phyloP scores from a whole-genome alignment of 495 filamentous ascomycete species.

The Penicillium cataractarum region DNA sequence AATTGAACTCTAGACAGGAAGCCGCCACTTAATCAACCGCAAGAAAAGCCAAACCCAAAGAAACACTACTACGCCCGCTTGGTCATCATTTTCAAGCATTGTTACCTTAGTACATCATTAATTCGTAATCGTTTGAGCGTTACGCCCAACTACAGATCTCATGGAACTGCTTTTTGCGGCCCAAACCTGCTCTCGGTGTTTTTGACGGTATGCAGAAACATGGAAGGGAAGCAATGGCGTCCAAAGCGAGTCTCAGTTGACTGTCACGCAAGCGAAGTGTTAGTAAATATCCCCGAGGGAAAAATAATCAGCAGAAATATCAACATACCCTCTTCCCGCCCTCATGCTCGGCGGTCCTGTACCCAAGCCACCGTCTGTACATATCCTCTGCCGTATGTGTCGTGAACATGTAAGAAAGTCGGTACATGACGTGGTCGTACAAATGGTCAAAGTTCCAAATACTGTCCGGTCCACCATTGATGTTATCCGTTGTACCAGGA shows the following conservation, averaged over 20 bases:
- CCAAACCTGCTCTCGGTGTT: conserved; percentile 23
- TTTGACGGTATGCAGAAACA: conserved; percentile 34
- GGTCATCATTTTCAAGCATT: too few relatives aligned
- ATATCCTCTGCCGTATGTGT: conserved; percentile 31
- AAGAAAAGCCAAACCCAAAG: too few relatives aligned
- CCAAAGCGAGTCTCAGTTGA: conserved; percentile 20
- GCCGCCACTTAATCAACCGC: too few relatives aligned
- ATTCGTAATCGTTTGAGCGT: not conserved
- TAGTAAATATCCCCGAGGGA: not conserved
- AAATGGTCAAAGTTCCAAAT: conserved; percentile 30
- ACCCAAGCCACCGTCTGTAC: conserved; percentile 32
- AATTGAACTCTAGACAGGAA: too few relatives aligned
- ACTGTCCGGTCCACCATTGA: conserved; percentile 28
- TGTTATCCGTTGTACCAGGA: conserved; percentile 27
- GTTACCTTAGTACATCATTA: not conserved
- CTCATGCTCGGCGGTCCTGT: conserved; percentile 24
- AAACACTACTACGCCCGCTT: too few relatives aligned
- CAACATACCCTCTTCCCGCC: conserved; percentile 27
- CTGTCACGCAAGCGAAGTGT: conserved; percentile 6
- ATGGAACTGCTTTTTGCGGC: conserved; percentile 25
- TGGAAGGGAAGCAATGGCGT: conserved; percentile 34
- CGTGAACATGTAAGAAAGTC: conserved; percentile 36
- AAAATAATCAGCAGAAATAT: too few relatives aligned
- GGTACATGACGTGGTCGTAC: conserved; percentile 33
- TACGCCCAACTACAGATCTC: not conserved